Evolutionary conservation across 495 filamentous ascomycete genomes (phyloP).

Genomic region (Penicillium riverlandense): DNA sequence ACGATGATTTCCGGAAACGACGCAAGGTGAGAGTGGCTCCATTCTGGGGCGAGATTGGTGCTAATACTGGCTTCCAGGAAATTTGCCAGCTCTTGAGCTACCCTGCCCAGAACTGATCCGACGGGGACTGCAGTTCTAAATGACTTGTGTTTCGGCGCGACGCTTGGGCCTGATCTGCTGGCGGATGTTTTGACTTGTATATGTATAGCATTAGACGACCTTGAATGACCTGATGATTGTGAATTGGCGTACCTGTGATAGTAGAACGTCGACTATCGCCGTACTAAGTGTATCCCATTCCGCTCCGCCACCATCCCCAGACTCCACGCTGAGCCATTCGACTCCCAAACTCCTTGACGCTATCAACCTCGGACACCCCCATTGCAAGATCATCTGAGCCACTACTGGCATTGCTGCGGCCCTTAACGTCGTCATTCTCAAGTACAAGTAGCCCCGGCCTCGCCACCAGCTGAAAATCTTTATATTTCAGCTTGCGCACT

Average conservation of each 20-base stretch:
- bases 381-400: background rate
- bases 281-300: slow-evolving; percentile 40
- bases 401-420: no score
- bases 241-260: background rate
- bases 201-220: background rate
- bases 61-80: slow-evolving; percentile 22
- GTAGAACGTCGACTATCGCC: background rate
- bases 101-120: slow-evolving; percentile 33
- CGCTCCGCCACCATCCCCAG: slow-evolving; percentile 42
- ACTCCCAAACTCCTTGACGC: slow-evolving; percentile 40
- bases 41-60: background rate
- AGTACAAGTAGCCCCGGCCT: slow-evolving; percentile 20
- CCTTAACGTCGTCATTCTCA: slow-evolving; percentile 1
- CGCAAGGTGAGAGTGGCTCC: slow-evolving; percentile 44
- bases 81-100: slow-evolving; percentile 43
- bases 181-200: no score
- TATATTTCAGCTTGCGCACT: slow-evolving; percentile 45
- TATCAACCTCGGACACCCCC: slow-evolving; percentile 30
- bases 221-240: background rate
- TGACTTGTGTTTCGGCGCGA: background rate
- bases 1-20: slow-evolving; percentile 56
- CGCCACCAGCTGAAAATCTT: slow-evolving; percentile 43
- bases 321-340: slow-evolving; percentile 34
- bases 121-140: background rate
- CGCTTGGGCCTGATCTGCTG: background rate